Evolutionary conservation across 2,329 filamentous ascomycete genomes (phyloP), one percentile per base, ranked within the genome.

Genomic region (Phaeosphaeria sp.): DNA sequence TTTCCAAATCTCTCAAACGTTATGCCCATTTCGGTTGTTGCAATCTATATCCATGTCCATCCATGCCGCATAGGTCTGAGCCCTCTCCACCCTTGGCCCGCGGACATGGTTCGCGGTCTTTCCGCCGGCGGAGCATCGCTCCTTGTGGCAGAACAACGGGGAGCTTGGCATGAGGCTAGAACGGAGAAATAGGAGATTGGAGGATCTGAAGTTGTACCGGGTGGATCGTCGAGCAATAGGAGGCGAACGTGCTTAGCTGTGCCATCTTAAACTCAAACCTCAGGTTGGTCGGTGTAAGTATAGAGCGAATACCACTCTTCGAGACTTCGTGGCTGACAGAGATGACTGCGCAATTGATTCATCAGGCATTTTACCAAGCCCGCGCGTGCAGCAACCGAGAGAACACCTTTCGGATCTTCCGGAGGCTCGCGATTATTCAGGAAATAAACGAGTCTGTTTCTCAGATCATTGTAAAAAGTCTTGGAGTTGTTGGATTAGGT

Each of bases 121-220:
- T 60, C 65, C 62, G 62, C 56, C 48, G 49, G 53, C 55, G 54
- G 60, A 57, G 43, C 22, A 49, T 58, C 53, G 57, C 56, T 64
- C 51, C 21, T 57, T 45, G 48, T 57, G 54, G 51, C 48, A 55
- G 6, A 48, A 42, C 6, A 43, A 50, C 43, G 24, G 49, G 22
- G 21, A 30, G 25, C 61, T 66, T 62, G 61, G 63, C 61, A 49
- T 43, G 20, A 18, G 36, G 33, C 53, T 54, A 59, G 44, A 39
- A 63, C 64, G 67, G 66, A 70, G 61, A 68, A 70, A 70, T 59
- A 63, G 57, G 57, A 55, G 61, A 70, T 69, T 70, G 66, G 64
- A 52, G 47, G 50, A 51, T 53, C 30, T 33, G 7, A 18, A 22
- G 7, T 27, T n/a, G 13, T 8, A 43, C 6, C 17, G 51, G 22